A percentile compares a stretch with the other conserved stretches of the same genome.
Evolutionary conservation across 108 stramenopile species (phyloP).

Genomic region (Ochromonas danica): DNA sequence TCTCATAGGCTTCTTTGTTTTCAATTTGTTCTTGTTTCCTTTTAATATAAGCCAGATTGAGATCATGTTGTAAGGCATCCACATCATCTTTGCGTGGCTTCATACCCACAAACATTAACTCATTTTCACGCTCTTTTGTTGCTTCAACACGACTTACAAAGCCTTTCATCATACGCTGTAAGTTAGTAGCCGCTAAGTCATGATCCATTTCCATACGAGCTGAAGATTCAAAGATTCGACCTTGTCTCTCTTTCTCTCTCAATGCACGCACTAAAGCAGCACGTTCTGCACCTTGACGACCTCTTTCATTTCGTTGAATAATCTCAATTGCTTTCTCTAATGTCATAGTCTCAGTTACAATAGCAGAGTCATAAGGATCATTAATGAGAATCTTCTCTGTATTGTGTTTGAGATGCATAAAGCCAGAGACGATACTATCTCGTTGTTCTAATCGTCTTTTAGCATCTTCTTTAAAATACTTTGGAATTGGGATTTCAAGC

Average conservation of each 20-base stretch:
- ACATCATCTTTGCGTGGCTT: slow-evolving; percentile 50
- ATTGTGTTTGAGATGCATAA: slow-evolving; percentile 60
- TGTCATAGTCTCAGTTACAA: slow-evolving; percentile 30
- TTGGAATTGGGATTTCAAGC: slow-evolving; percentile 68
- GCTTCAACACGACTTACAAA: slow-evolving; percentile 46
- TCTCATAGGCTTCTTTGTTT: slow-evolving; percentile 66
- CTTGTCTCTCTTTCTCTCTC: slow-evolving; percentile 41
- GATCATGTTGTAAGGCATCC: slow-evolving; percentile 45
- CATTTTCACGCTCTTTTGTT: slow-evolving; percentile 49
- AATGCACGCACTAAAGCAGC: slow-evolving; percentile 49
- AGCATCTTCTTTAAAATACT: slow-evolving; percentile 64
- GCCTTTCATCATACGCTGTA: slow-evolving; percentile 64
- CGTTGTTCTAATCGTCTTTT: slow-evolving; percentile 36
- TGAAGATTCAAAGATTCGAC: slow-evolving; percentile 29
- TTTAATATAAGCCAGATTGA: slow-evolving; percentile 56
- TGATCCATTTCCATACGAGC: slow-evolving; percentile 46
- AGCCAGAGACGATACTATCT: slow-evolving; percentile 58
- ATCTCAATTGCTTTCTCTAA: slow-evolving; percentile 52
- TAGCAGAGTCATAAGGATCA: slow-evolving; percentile 41
- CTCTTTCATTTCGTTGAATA: slow-evolving; percentile 64
- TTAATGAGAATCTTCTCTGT: slow-evolving; percentile 53
- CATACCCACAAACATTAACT: slow-evolving; percentile 72
- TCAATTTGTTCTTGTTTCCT: slow-evolving; percentile 72
- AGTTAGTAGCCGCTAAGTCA: slow-evolving; percentile 64
- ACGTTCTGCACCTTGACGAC: slow-evolving; percentile 60